Conservation (phyloP, 108 stramenopile genomes). For the Cyclotella distinguenda region DNA sequence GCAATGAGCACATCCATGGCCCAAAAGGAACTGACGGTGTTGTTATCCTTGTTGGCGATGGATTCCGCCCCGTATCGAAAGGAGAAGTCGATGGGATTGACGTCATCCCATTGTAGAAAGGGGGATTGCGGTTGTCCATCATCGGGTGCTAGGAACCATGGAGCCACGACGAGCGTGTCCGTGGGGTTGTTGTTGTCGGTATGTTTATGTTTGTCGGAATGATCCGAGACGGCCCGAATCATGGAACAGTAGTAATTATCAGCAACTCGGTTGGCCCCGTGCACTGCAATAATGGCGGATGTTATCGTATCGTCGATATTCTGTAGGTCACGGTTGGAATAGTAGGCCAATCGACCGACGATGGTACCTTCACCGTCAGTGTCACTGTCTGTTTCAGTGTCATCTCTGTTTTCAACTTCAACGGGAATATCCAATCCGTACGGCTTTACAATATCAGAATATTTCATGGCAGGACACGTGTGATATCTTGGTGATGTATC, state of each 20-base stretch:
- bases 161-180: slow-evolving; percentile 56
- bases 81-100: slow-evolving; percentile 49
- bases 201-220: neutral
- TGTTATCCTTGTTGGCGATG: slow-evolving; percentile 12
- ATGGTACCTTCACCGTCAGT: neutral
- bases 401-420: neutral
- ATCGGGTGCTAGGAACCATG: slow-evolving; percentile 60
- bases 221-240: slow-evolving; percentile 40
- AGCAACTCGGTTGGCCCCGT: slow-evolving; percentile 72
- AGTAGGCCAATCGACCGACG: slow-evolving; percentile 49
- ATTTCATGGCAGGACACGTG: neutral
- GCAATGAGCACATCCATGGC: slow-evolving; percentile 67
- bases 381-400: neutral
- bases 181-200: neutral
- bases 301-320: slow-evolving; percentile 5
- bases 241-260: slow-evolving; percentile 67
- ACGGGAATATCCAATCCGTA: neutral
- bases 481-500: neutral
- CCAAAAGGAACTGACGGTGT: slow-evolving; percentile 64
- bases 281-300: slow-evolving; percentile 57
- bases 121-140: slow-evolving; percentile 30
- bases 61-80: slow-evolving; percentile 85
- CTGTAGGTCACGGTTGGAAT: slow-evolving; percentile 45
- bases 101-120: slow-evolving; percentile 60
- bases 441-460: neutral